Percentiles rank a stretch among this genome's conserved stretches.
These are phyloP conservation scores for Rhipidocladum racemiflorum DNA, from an alignment of 176 grass and related monocot genomes.

Conservation along the genomic window DNA sequence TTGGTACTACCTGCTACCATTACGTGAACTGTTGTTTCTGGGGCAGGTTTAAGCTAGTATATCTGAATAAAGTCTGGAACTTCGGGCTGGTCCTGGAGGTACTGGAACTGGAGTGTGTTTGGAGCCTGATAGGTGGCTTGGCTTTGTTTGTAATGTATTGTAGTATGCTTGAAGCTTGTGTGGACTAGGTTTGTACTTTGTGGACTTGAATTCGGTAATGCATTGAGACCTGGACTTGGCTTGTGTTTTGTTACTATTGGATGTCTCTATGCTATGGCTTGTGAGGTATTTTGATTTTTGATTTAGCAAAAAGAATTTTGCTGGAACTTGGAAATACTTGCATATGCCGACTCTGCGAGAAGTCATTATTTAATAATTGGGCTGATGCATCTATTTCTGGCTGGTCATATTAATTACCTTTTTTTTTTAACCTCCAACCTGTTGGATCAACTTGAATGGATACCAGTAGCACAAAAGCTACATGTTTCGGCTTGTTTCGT, in stretches of 20 bases:
- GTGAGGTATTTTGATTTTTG: not conserved
- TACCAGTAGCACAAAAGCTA: not conserved
- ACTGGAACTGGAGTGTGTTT: not conserved
- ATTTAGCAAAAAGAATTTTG: not conserved
- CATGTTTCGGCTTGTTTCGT: not conserved
- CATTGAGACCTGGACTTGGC: not conserved
- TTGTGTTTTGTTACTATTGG: not conserved
- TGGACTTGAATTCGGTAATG: not conserved
- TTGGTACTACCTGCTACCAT: not conserved
- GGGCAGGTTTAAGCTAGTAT: not conserved
- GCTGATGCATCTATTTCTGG: not conserved
- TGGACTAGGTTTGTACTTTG: not conserved
- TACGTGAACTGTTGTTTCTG: not conserved
- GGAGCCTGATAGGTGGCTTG: not conserved
- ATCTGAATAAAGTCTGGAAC: conserved; percentile 36
- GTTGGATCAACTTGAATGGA: not conserved
- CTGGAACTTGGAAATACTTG: not conserved
- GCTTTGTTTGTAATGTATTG: conserved; percentile 5
- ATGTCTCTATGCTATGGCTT: not conserved
- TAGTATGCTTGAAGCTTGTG: conserved; percentile 17
- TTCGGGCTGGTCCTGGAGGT: not conserved
- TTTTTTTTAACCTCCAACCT: not conserved
- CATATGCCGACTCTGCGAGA: not conserved
- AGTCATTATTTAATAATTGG: not conserved
- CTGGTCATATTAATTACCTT: not conserved